Percentiles rank a stretch among this genome's conserved stretches.
Evolutionary conservation across 371 early-diverging fungal species (phyloP).

Genomic region (Entomophthora muscae): DNA sequence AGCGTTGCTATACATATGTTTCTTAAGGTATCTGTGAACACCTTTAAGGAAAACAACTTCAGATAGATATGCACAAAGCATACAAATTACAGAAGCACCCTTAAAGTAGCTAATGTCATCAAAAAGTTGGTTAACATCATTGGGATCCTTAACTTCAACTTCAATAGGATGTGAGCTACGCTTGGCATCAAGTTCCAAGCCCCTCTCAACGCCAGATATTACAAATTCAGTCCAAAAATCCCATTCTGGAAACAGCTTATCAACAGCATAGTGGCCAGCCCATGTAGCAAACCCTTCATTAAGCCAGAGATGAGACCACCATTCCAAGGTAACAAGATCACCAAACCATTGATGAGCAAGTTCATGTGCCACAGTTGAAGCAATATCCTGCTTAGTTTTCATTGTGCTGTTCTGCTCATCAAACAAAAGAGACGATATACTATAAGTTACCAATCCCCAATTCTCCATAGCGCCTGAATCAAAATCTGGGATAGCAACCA

Average conservation of each 20-base stretch:
- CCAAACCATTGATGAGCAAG: constrained; percentile 97
- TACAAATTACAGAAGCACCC: constrained; percentile 80
- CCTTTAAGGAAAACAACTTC: constrained; percentile 54
- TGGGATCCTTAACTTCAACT: constrained; percentile 57
- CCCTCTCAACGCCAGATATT: constrained; percentile 40
- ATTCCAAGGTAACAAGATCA: constrained; percentile 77
- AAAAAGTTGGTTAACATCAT: constrained; percentile 65
- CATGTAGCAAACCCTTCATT: constrained; percentile 98
- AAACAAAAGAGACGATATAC: constrained; percentile 52
- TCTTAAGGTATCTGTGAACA: constrained; percentile 54
- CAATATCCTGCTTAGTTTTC: constrained; percentile 49
- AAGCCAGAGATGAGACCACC: constrained; percentile 87
- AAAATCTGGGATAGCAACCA: constrained; percentile 83
- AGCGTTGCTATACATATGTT: constrained; percentile 67
- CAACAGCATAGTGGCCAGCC: constrained; percentile 66
- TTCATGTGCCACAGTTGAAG: constrained; percentile 81
- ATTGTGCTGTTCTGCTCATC: constrained; percentile 43
- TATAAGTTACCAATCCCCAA: constrained; percentile 90
- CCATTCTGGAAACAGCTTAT: constrained; percentile 62
- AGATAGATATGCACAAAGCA: constrained; percentile 69
- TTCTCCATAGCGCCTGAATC: constrained; percentile 87
- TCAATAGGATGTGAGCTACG: constrained; percentile 86
- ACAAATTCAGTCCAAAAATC: constrained; percentile 62
- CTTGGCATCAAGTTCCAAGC: constrained; percentile 54
- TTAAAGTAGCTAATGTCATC: constrained; percentile 75